Evolutionary conservation across 768 basidiomycete genomes (phyloP).

Genomic region (Naganishia friedmannii): DNA sequence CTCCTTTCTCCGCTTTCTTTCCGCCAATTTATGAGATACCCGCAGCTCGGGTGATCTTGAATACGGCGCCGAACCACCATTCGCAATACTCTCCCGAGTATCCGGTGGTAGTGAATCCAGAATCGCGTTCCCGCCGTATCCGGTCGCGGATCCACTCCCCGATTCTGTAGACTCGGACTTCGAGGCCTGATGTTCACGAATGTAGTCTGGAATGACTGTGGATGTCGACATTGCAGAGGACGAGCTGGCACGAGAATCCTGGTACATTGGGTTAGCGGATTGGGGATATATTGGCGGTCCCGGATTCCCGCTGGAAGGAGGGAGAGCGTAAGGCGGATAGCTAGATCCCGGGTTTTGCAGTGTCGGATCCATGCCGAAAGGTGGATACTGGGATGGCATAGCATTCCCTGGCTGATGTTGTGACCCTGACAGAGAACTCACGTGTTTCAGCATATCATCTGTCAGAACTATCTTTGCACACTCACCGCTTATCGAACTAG

Average conservation of each 20-base stretch:
- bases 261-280: constrained; percentile 14
- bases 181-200: constrained; percentile 8
- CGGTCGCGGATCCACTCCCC: constrained; percentile 10
- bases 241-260: constrained; percentile 27
- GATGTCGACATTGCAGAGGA: constrained; percentile 8
- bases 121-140: neutral
- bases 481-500: constrained; percentile 54
- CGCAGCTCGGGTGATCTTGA: constrained; percentile 91
- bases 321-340: constrained; percentile 20
- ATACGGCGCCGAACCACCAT: constrained; percentile 55
- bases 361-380: constrained; percentile 19
- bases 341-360: constrained; percentile 2
- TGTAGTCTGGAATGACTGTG: constrained; percentile 20
- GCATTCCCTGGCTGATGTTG: constrained; percentile 1
- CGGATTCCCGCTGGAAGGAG: neutral
- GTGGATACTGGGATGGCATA: constrained; percentile 35
- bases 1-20: constrained; percentile 93
- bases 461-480: constrained; percentile 31
- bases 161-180: constrained; percentile 6
- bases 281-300: neutral
- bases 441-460: constrained; percentile 6
- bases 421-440: constrained; percentile 1
- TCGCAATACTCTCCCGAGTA: constrained; percentile 23
- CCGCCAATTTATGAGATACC: constrained; percentile 93
- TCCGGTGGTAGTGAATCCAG: constrained; percentile 27